Evolutionary conservation across 176 grass and related monocot species (phyloP).

Genomic region (Oryza meyeriana): DNA sequence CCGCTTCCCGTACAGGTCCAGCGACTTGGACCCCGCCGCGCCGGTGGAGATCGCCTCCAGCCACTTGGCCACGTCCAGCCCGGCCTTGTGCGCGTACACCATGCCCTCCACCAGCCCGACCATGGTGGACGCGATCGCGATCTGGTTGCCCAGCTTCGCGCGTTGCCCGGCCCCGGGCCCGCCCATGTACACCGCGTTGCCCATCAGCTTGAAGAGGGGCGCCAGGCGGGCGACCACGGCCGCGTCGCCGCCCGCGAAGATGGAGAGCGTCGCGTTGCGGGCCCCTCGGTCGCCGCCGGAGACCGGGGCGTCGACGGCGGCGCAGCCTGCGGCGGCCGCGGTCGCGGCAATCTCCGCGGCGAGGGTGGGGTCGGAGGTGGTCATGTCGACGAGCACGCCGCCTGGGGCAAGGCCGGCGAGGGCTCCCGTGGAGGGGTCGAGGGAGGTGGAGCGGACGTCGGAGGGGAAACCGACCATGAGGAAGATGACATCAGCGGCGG

Average conservation of each 20-base stretch:
- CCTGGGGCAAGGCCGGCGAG: constrained; percentile 65
- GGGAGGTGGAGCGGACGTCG: constrained; percentile 64
- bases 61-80: constrained; percentile 85
- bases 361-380: constrained; percentile 84
- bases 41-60: constrained; percentile 92
- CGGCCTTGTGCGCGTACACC: constrained; percentile 90
- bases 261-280: constrained; percentile 66
- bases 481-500: constrained; percentile 76
- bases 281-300: constrained; percentile 86
- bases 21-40: constrained; percentile 79
- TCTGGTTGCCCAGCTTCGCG: constrained; percentile 94
- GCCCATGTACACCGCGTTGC: constrained; percentile 76
- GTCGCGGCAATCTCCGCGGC: constrained; percentile 60
- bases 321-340: constrained; percentile 30
- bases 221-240: constrained; percentile 47
- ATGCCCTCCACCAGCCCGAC: constrained; percentile 94
- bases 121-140: constrained; percentile 92
- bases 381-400: constrained; percentile 87
- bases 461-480: constrained; percentile 96
- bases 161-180: constrained; percentile 73
- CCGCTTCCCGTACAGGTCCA: constrained; percentile 78
- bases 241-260: constrained; percentile 74
- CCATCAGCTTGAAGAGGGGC: constrained; percentile 87
- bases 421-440: constrained; percentile 60
- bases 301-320: constrained; percentile 70